These are phyloP conservation scores for Heteromeles arbutifolia DNA, from an alignment of 306 rosid species.

Conservation along the genomic window DNA sequence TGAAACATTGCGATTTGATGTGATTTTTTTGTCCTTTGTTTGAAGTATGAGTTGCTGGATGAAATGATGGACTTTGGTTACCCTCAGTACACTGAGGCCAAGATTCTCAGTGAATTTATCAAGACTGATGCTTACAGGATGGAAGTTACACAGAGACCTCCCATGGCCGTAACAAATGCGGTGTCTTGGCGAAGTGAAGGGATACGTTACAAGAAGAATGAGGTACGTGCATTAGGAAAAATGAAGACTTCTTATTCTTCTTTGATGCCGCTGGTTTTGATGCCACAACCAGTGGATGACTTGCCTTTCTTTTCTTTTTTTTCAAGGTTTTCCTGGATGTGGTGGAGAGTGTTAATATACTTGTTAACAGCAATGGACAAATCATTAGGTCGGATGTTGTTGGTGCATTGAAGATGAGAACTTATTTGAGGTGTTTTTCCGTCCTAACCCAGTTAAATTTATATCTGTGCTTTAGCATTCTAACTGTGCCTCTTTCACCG, in stretches of 20 bases:
- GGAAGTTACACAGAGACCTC: conserved; percentile 97
- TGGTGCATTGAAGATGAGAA: conserved; percentile 98
- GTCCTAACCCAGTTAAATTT: not conserved
- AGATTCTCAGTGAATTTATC: conserved; percentile 92
- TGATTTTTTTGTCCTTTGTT: conserved; percentile 5
- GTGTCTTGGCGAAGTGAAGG: conserved; percentile 99
- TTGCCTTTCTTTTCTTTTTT: not conserved
- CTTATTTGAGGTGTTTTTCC: conserved; percentile 74
- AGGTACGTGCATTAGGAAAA: conserved; percentile 38
- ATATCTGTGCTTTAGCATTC: not conserved
- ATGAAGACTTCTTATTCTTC: not conserved
- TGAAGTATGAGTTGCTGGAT: conserved; percentile 89
- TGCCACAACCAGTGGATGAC: conserved; percentile 11
- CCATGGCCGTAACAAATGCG: conserved; percentile 99
- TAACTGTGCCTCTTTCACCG: not conserved
- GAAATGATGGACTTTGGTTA: conserved; percentile 99
- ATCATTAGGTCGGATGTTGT: conserved; percentile 96
- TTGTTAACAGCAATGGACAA: conserved; percentile 98
- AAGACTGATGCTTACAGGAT: conserved; percentile 98
- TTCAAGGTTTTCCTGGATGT: conserved; percentile 94
- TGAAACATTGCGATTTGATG: conserved; percentile 5
- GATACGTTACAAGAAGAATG: conserved; percentile 88
- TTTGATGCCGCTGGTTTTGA: not conserved
- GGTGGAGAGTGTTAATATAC: conserved; percentile 98
- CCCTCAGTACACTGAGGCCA: conserved; percentile 95